Evolutionary conservation across 495 filamentous ascomycete species (phyloP).

Genomic region (Penicillium desertorum): DNA sequence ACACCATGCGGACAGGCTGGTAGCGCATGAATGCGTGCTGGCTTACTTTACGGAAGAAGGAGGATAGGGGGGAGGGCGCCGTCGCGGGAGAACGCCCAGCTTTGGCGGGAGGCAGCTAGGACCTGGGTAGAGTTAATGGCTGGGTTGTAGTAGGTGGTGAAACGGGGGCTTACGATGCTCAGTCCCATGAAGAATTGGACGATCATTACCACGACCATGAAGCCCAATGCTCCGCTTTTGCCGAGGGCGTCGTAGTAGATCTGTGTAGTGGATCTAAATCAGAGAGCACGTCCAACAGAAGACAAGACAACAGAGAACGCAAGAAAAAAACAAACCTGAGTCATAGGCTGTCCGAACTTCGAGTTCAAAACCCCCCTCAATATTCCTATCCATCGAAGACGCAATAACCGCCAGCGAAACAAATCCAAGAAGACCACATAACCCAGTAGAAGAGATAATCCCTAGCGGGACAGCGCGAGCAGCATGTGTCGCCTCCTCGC

Average conservation of each 20-base stretch:
- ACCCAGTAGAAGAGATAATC: constrained; percentile 48
- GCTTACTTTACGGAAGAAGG: constrained; percentile 59
- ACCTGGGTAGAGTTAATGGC: constrained; percentile 25
- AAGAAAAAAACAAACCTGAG: constrained; percentile 32
- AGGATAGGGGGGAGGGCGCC: constrained; percentile 60
- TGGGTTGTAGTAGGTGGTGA: background rate
- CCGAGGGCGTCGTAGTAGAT: constrained; percentile 50
- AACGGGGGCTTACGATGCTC: constrained; percentile 31
- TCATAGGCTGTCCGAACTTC: constrained; percentile 48
- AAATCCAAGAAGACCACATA: constrained; percentile 52
- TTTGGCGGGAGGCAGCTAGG: constrained; percentile 57
- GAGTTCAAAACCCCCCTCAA: constrained; percentile 34
- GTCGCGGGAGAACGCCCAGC: constrained; percentile 62
- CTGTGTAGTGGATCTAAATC: constrained; percentile 13
- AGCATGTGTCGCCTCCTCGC: constrained; percentile 64
- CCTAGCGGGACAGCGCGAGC: constrained; percentile 61
- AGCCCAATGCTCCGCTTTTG: constrained; percentile 46
- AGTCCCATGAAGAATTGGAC: constrained; percentile 51
- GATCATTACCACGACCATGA: constrained; percentile 43
- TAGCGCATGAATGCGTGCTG: constrained; percentile 49
- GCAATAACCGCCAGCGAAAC: constrained; percentile 52
- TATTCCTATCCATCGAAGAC: constrained; percentile 40
- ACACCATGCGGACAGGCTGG: constrained; percentile 62
- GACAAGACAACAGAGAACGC: background rate
- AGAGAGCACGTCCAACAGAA: background rate